Base-by-base conservation (phyloP, 306 rosid genomes). In the Argentina anserina region DNA sequence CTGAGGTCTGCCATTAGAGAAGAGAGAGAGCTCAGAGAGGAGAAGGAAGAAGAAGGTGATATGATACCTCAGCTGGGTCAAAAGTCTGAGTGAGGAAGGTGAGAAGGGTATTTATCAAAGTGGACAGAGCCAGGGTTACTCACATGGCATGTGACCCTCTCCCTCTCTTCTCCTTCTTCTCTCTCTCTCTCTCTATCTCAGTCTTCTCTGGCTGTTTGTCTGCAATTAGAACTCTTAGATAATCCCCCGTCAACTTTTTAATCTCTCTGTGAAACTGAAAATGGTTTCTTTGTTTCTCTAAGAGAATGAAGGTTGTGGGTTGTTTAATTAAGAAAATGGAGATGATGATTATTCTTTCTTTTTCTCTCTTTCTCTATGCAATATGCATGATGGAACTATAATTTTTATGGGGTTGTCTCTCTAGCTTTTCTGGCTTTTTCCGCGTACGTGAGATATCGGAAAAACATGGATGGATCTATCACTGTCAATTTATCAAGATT, bases 31-130 rank as follows among this genome's bases (percentile, higher is more conserved):
- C 49, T 43, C 20, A 12, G 49, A 43, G 49, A 55, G 55, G 69
- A 81, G 86, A 72, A 68, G 5, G 77, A 34, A 41, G 75, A 62
- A 79, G 59, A 65, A 78, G 77, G 65, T 52, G 36, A 50, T 7
- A 14, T 52, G 36, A 50, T 7, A 14, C 12, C 56, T 61, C 40
- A 59, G 65, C 45, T 62, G 78, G 67, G 14, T 95, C 88, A 89
- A 95, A 91, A 90, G 84, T 72, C 67, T 17, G 34, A 88, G 80
- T 52, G 23, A 58, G 83, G 80, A 69, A 18, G 88, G 90, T 37
- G 81, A 87, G 85, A 84, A 84, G 96, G 91, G 96, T 91, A 86
- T 94, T 89, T 94, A 94, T 87, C 91, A 80, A 80, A 82, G 70
- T 61, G 70, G 83, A 73, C 90, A 86, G 84, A 89, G 90, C 90